phyloP scores from a whole-genome alignment of 805 yeast genomes.

The Yarrowia sp. region DNA sequence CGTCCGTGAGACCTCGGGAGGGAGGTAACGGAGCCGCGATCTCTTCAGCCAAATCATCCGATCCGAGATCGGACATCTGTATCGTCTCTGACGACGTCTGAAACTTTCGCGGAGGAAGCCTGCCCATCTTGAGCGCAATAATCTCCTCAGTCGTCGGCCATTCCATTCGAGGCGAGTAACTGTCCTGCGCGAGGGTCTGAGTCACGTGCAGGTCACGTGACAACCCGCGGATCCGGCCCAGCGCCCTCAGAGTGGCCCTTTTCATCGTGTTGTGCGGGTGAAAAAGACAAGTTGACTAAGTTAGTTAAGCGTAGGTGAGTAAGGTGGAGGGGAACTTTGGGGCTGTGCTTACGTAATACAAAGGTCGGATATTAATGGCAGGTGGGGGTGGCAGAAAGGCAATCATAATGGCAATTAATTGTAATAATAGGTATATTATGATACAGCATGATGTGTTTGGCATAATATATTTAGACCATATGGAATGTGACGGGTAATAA shows the following conservation, averaged over 20 bases:
- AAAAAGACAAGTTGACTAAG: background rate
- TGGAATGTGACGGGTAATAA: no score
- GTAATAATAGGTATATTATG: no score
- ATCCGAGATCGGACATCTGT: background rate
- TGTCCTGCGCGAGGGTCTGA: background rate
- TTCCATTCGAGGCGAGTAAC: background rate
- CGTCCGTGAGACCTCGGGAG: slow-evolving; percentile 3
- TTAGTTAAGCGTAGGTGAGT: no score
- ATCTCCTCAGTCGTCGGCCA: slow-evolving; percentile 33
- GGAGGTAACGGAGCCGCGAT: background rate
- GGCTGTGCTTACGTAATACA: no score
- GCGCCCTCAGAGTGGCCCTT: background rate
- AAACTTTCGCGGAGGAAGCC: background rate
- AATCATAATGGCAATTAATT: no score
- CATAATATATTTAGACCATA: no score
- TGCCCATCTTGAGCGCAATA: slow-evolving; percentile 1
- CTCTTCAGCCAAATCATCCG: background rate
- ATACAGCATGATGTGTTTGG: no score
- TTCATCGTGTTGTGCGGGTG: slow-evolving; percentile 3
- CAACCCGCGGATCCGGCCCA: background rate
- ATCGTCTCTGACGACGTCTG: slow-evolving; percentile 11
- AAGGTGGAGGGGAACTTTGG: no score
- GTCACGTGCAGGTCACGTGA: slow-evolving; percentile 14
- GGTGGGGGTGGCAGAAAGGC: no score
- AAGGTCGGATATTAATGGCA: no score